Evolutionary conservation across 495 filamentous ascomycete species (phyloP), one percentile per base, ranked within the genome.

Genomic region (Penicillium canescens): DNA sequence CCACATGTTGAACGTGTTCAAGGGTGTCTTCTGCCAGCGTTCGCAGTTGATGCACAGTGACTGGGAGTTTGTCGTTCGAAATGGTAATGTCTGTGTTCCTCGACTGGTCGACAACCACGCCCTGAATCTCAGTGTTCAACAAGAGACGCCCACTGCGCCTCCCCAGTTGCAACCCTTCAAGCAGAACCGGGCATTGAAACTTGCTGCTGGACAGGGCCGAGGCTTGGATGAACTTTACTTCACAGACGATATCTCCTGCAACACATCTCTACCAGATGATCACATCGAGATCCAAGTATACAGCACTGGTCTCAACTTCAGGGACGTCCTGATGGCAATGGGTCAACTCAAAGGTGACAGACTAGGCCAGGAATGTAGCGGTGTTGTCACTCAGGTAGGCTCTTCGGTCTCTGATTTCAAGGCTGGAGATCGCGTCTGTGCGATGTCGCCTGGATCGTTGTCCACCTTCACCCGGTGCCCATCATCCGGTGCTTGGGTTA

Each of bases 341-440:
- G 71, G 71, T 18, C 69, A 75, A 43, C 50, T 77, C 3, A 47
- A 50, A 6, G 60, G 60, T 3, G 50, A 62, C 6, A 42, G 39
- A 3, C 57, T 77, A 4, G 69, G 71, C 0, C 47, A 59, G 16
- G 74, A 77, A 45, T 71, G 69, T 45, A 60, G 56, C 50, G 73
- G 73, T 38, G 41, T 65, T 8, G 56, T 76, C 3, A 60, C 55
- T 8, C 39, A 56, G 4, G 63, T 84, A 8, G 82, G 83, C 4
- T 48, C 68, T 26, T 65, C 66, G 7, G 76, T 82, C 6, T 66
- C 49, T 10, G 60, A 73, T 26, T 64, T 85, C 56, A 57, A 67
- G 11, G 59, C 70, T 3, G 83, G 83, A 34, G 81, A 86, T 59
- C 76, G 78, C 2, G 78, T 88, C 2, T 76, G 73, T n/a, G 62